Evolutionary conservation across 1,284 basidiomycete genomes (phyloP).

Genomic region (Volvariella volvacea): DNA sequence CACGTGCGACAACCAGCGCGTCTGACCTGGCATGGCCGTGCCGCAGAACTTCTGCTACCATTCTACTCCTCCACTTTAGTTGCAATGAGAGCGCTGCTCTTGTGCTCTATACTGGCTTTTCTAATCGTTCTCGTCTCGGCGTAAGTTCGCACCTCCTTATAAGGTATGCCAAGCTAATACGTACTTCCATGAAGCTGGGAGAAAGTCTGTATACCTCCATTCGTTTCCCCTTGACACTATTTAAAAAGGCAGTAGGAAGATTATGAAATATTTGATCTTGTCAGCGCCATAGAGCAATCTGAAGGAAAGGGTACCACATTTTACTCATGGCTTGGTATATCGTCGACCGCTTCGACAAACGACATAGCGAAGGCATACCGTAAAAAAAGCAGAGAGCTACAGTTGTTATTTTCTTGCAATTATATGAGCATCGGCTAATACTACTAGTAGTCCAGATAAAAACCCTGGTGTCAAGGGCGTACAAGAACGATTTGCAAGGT

Average conservation of each 20-base stretch:
- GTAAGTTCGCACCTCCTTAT: too few species aligned
- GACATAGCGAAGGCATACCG: constrained; percentile 87
- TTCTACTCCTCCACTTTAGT: too few species aligned
- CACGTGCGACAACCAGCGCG: not conserved
- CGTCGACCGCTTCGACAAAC: constrained; percentile 57
- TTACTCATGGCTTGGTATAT: constrained; percentile 79
- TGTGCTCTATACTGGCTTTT: too few species aligned
- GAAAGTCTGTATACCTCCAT: constrained; percentile 37
- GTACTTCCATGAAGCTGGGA: constrained; percentile 45
- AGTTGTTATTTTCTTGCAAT: constrained; percentile 45
- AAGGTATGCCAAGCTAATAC: too few species aligned
- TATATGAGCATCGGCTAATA: constrained; percentile 1
- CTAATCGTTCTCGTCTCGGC: too few species aligned
- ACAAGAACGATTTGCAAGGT: constrained; percentile 81
- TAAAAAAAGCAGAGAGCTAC: constrained; percentile 81
- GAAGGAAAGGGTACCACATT: constrained; percentile 90
- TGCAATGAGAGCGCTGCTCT: too few species aligned
- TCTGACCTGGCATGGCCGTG: too few species aligned
- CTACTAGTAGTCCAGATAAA: constrained; percentile 75
- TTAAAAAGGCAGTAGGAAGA: constrained; percentile 57
- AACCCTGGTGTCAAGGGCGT: constrained; percentile 77
- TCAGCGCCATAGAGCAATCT: constrained; percentile 70
- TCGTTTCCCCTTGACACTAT: not conserved
- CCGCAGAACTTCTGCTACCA: too few species aligned
- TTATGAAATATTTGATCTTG: constrained; percentile 96